phyloP scores from a whole-genome alignment of 1,284 basidiomycete species.

The Rhodotorula sp. region DNA sequence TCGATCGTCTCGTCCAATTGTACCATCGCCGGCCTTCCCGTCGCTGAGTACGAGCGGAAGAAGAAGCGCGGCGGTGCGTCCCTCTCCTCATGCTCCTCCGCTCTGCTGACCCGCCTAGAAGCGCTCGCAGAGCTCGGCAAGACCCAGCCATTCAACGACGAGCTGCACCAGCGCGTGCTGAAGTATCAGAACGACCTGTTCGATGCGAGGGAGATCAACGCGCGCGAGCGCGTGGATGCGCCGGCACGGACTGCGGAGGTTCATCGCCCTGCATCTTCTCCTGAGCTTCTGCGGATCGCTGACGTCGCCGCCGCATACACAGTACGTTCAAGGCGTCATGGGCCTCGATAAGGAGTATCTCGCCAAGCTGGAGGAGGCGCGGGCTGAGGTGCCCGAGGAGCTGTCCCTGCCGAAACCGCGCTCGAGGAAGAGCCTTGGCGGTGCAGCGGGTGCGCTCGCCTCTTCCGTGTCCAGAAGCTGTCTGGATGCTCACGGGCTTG shows the following conservation, averaged over 20 bases:
- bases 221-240: slow-evolving; percentile 16
- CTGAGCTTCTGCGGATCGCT: neutral
- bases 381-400: slow-evolving; percentile 9
- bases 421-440: slow-evolving; percentile 28
- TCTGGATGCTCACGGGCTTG: neutral
- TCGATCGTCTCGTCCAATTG: slow-evolving; percentile 27
- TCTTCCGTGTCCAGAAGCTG: neutral
- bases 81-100: neutral
- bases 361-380: slow-evolving; percentile 12
- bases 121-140: slow-evolving; percentile 13
- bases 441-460: slow-evolving; percentile 11
- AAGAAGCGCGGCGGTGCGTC: slow-evolving; percentile 17
- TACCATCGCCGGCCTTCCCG: slow-evolving; percentile 27
- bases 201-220: slow-evolving; percentile 31
- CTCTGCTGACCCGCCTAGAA: neutral
- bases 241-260: slow-evolving; percentile 15
- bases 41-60: slow-evolving; percentile 15
- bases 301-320: neutral
- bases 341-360: slow-evolving; percentile 12
- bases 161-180: slow-evolving; percentile 28
- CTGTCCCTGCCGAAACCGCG: neutral
- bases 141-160: slow-evolving; percentile 33
- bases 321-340: slow-evolving; percentile 19
- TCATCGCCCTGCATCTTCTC: neutral
- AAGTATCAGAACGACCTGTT: slow-evolving; percentile 35